phyloP scores from a whole-genome alignment of 2,329 filamentous ascomycete genomes.

The Lasiodiplodia sp. region DNA sequence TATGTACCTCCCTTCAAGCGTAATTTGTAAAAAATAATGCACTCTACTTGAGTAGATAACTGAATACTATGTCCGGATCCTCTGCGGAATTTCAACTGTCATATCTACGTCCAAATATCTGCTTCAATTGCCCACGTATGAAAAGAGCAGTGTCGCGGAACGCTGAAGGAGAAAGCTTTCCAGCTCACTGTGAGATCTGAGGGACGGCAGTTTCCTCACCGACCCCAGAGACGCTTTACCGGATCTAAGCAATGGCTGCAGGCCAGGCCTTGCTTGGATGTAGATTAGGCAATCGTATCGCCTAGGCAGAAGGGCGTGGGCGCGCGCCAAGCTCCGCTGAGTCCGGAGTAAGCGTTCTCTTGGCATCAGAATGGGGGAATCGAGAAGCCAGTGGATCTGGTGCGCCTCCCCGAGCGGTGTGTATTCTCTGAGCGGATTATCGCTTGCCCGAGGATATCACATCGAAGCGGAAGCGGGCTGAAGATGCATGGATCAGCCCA shows the following conservation, averaged over 20 bases:
- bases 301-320: not conserved
- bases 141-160: not conserved
- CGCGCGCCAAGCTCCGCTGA: not conserved
- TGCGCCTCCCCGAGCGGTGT: not conserved
- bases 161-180: not conserved
- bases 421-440: no score
- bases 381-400: not conserved
- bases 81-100: not conserved
- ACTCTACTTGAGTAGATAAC: no score
- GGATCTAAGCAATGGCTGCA: not conserved
- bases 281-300: not conserved
- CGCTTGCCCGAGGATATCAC: not conserved
- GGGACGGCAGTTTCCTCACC: no score
- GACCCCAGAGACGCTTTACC: no score
- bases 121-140: no score
- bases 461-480: not conserved
- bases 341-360: not conserved
- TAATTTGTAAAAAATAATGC: no score
- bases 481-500: not conserved
- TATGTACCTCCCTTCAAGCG: no score
- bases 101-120: not conserved
- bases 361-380: not conserved
- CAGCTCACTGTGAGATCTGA: not conserved
- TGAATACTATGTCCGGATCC: no score
- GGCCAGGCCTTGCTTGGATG: not conserved